Base-by-base conservation (phyloP, 225 moss, liverwort and hornwort species). In the Bryoerythrophyllum caledonicum region DNA sequence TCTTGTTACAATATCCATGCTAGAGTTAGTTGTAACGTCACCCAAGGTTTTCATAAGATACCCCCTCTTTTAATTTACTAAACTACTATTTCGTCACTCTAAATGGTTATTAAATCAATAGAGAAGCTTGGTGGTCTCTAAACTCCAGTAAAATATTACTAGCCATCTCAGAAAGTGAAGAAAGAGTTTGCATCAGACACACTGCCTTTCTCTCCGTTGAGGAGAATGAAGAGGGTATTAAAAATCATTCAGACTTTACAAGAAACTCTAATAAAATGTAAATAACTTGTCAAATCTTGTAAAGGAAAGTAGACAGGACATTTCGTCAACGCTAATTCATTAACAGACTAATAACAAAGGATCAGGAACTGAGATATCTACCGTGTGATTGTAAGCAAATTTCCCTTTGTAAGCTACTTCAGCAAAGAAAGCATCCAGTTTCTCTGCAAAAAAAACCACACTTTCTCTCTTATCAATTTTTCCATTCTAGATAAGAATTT, bases 401-500 rank as follows among this genome's bases (percentile, higher is more conserved):
- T 84, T 87, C 52, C 93, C 93, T 77, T 81, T 91, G 44, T 84
- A 81, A 53, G 82, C 80, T 55, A 93, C 76, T 87, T 93, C 91
- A 74, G 69, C 79, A 62, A 93, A 91, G 77, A 93, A 91, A 11
- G 23, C 70, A 66, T 87, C 86, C 67, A 86, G 86, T 53, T 80
- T 76, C 77, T 85, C 92, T 93, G 83, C 89, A 86, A 57, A 81
- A 69, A 28, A 74, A 55, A 20, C 53, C 65, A 19, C 38, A 35
- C 38, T 40, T 67, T 27, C 55, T 83, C 70, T 20, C 70, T 70
- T 43, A 68, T 23, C 52, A 60, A 77, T 58, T 58, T 68, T 73
- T 34, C 51, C 46, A 49, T 25, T 59, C 53, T 28, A 73, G 1
- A 15, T 7, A 12, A 70, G 35, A 34, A 38, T 27, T 21, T 71